Conservation (phyloP, 768 basidiomycete species). For the Boletellus ananas region DNA sequence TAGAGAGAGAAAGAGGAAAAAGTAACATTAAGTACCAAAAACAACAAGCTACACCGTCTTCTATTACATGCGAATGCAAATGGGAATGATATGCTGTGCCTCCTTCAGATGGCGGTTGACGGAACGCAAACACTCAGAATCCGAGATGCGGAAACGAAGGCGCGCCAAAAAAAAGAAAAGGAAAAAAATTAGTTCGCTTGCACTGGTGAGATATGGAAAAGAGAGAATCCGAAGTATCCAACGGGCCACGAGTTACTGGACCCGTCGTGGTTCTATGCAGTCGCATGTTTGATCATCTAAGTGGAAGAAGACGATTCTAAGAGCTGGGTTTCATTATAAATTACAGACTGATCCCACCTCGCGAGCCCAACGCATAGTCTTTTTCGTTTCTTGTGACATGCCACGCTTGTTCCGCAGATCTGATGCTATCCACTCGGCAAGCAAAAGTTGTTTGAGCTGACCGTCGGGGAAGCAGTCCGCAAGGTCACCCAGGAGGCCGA, state of each 20-base stretch:
- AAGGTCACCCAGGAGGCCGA: conserved; percentile 90
- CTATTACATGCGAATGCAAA: conserved; percentile 57
- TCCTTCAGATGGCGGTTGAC: conserved; percentile 66
- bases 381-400: conserved; percentile 75
- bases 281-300: conserved; percentile 79
- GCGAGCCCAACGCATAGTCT: conserved; percentile 88
- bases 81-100: conserved; percentile 49
- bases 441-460: conserved; percentile 73
- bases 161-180: conserved; percentile 9
- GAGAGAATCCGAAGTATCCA: conserved; percentile 31
- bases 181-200: conserved; percentile 47
- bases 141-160: conserved; percentile 12
- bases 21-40: conserved; percentile 26
- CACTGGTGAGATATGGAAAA: conserved; percentile 33
- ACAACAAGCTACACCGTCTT: conserved; percentile 34
- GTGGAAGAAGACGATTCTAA: background rate
- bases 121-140: conserved; percentile 18
- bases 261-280: conserved; percentile 47
- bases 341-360: conserved; percentile 53
- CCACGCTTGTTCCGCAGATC: conserved; percentile 73
- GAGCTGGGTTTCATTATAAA: background rate
- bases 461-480: conserved; percentile 83
- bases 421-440: conserved; percentile 73
- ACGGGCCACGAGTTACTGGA: conserved; percentile 14
- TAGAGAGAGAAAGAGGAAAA: conserved; percentile 1